A percentile compares a stretch with the other conserved stretches of the same genome.
Conservation (phyloP, 768 basidiomycete species). For the Kwoniella newhampshirensis region DNA sequence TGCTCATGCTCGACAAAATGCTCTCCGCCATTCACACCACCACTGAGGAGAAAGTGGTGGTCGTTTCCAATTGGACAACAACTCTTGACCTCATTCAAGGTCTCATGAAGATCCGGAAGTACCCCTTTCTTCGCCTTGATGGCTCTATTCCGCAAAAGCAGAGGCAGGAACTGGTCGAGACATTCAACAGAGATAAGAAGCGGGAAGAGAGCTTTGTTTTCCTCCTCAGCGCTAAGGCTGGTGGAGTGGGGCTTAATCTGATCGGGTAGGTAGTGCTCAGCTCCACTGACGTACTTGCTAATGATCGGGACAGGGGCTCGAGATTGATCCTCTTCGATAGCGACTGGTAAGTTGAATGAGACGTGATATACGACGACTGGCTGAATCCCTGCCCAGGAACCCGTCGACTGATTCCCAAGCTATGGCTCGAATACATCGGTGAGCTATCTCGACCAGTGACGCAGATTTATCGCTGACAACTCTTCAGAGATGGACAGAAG, state of each 20-base stretch:
- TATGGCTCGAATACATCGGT: constrained; percentile 96
- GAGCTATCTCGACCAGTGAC: too few relatives aligned
- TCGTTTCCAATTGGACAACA: constrained; percentile 90
- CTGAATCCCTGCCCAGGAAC: constrained; percentile 42
- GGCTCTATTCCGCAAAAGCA: constrained; percentile 60
- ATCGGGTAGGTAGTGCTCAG: constrained; percentile 26
- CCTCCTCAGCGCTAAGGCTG: constrained; percentile 89
- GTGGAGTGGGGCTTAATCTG: constrained; percentile 86
- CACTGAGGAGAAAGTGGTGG: constrained; percentile 89
- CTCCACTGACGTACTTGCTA: not conserved
- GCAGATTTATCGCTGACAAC: too few relatives aligned
- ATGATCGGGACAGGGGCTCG: constrained; percentile 71
- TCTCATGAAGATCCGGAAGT: constrained; percentile 72
- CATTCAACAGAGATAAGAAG: constrained; percentile 78
- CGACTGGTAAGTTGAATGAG: constrained; percentile 39
- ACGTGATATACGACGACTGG: not conserved
- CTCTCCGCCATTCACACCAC: constrained; percentile 45
- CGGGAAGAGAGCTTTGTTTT: constrained; percentile 73
- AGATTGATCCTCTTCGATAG: constrained; percentile 63
- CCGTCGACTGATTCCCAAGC: constrained; percentile 76
- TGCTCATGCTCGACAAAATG: constrained; percentile 42
- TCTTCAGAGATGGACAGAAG: constrained; percentile 84
- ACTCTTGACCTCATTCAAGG: constrained; percentile 89
- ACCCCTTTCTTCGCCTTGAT: constrained; percentile 80
- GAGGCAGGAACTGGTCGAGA: constrained; percentile 69